Percentiles rank a stretch among this genome's conserved stretches.
phyloP scores from a whole-genome alignment of 2,329 filamentous ascomycete species.

The Trematosphaeria pertusa region DNA sequence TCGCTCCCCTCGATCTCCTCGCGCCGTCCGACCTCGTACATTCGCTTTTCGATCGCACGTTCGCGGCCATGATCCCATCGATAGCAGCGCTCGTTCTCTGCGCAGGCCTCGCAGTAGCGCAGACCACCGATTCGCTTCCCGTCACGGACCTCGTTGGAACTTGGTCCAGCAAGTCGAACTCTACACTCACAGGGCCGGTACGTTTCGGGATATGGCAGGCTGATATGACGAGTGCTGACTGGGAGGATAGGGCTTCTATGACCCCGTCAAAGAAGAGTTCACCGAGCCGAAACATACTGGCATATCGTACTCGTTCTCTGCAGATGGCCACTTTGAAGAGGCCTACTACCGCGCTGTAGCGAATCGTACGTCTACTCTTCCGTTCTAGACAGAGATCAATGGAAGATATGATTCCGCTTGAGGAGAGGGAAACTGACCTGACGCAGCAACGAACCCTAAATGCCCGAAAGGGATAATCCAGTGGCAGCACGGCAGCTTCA shows the following conservation, averaged over 20 bases:
- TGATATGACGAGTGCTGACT: conserved; percentile 18
- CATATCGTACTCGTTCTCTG: conserved; percentile 77
- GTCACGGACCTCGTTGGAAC: conserved; percentile 68
- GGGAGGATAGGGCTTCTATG: conserved; percentile 67
- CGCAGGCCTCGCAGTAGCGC: conserved; percentile 49
- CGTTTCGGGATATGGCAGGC: conserved; percentile 26
- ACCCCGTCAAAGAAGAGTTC: conserved; percentile 69
- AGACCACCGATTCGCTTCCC: conserved; percentile 27
- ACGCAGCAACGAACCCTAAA: conserved; percentile 62
- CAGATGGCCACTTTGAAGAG: conserved; percentile 71
- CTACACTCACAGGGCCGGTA: conserved; percentile 74
- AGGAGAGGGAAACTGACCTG: conserved; percentile 25
- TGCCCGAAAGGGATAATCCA: conserved; percentile 73
- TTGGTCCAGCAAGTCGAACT: conserved; percentile 74
- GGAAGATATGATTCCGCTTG: background rate
- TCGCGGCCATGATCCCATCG: conserved; percentile 25
- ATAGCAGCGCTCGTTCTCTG: conserved; percentile 38
- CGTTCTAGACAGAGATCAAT: background rate
- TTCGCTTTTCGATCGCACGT: conserved; percentile 12
- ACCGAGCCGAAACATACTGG: conserved; percentile 71
- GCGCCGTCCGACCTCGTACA: conserved; percentile 14
- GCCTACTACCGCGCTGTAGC: conserved; percentile 73
- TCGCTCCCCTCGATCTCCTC: conserved; percentile 2
- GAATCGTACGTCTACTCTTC: conserved; percentile 64
- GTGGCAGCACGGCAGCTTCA: conserved; percentile 74